Evolutionary conservation across 495 filamentous ascomycete species (phyloP).

Genomic region (Penicillium alfredii): DNA sequence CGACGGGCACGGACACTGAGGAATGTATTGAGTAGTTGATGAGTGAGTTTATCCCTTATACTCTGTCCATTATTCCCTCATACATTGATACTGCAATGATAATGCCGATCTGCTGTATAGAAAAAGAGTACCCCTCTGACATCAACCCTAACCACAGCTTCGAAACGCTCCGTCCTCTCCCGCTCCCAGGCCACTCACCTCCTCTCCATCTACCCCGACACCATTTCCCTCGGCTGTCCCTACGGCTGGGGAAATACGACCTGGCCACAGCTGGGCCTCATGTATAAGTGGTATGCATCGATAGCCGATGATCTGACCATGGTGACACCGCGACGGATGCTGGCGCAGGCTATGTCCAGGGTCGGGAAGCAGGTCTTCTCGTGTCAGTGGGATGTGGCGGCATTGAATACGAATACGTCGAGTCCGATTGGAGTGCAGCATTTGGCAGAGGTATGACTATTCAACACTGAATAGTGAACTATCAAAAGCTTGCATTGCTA

Average conservation of each 20-base stretch:
- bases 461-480: not conserved
- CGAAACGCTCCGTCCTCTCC: conserved; percentile 33
- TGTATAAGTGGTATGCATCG: conserved; percentile 48
- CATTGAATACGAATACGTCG: conserved; percentile 23
- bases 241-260: conserved; percentile 47
- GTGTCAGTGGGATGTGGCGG: conserved; percentile 48
- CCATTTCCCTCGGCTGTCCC: conserved; percentile 39
- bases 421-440: conserved; percentile 30
- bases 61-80: not conserved
- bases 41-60: conserved; percentile 27
- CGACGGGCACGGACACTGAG: conserved; percentile 37
- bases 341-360: conserved; percentile 43
- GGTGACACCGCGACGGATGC: conserved; percentile 47
- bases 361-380: conserved; percentile 43
- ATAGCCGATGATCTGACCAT: conserved; percentile 51
- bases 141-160: conserved; percentile 14
- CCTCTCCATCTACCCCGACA: conserved; percentile 35
- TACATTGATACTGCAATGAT: no score
- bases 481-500: no score
- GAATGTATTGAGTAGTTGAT: conserved; percentile 40
- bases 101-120: no score
- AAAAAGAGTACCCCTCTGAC: no score
- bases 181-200: conserved; percentile 25
- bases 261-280: conserved; percentile 36
- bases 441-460: conserved; percentile 34